Evolutionary conservation across 2,329 filamentous ascomycete genomes (phyloP), one percentile per base, ranked within the genome.

Genomic region (Gnomoniopsis sp.): DNA sequence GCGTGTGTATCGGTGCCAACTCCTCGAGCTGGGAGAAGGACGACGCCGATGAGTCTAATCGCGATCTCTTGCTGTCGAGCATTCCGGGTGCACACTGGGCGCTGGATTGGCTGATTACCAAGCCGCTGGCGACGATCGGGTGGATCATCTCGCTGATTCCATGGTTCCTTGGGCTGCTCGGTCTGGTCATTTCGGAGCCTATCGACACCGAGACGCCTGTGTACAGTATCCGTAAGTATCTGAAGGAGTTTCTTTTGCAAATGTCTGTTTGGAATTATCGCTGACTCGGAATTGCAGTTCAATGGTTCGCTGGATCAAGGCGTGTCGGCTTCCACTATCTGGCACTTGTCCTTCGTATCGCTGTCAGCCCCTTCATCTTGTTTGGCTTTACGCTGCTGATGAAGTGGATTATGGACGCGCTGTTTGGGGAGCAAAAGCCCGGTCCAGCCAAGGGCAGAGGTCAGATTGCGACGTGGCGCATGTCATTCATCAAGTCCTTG

Each of bases 1-100:
- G 77, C 58, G 77, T 77, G 2, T 84, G 79, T 68, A 78, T 85
- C 26, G 82, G 82, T 0, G 75, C 79, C 8, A 84, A 83, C 67
- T 83, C 81, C 1, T 84, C 81, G 0, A 83, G 79, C 65, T 83
- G 81, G 79, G 82, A 85, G 64, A 68, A 77, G 23, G 66, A 74
- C 22, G 78, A 80, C 60, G 75, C 75, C 2, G 70, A 73, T 12
- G 79, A 83, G 63, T 67, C 70, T 6, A 79, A 81, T 67, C 76
- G 79, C 15, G 74, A 79, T 46, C 68, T 80, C 1, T 73, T 3
- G 61, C 72, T 0, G 69, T 67, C 55, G 70, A 69, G 30, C 70
- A 72, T 1, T 74, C 77, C 36, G 67, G 72, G 49, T 69, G 30
- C 78, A 2, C 80, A 82, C 66, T 79, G 78, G 73, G 60, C 74